Conservation (phyloP, 2,329 filamentous ascomycete genomes). For the Aureobasidium namibiae region DNA sequence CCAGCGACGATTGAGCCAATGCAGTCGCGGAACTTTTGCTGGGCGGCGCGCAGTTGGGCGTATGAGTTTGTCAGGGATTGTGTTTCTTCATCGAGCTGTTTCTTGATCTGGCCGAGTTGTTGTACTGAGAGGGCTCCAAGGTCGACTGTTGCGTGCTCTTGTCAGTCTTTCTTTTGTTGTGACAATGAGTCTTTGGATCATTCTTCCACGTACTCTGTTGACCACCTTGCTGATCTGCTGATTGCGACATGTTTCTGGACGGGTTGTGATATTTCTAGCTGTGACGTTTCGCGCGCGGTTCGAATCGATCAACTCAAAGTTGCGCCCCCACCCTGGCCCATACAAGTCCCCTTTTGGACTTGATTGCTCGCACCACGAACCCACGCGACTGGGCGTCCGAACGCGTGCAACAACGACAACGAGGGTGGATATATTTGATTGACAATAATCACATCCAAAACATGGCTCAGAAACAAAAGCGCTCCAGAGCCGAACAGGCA, state of each 20-base stretch:
- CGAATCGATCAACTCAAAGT: neutral
- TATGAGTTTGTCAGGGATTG: constrained; percentile 90
- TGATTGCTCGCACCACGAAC: constrained; percentile 7
- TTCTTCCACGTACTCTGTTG: constrained; percentile 1
- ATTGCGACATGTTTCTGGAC: neutral
- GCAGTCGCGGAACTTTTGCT: constrained; percentile 87
- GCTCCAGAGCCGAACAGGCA: constrained; percentile 38
- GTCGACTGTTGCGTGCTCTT: constrained; percentile 45
- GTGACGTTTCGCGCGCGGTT: constrained; percentile 6
- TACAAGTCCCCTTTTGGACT: neutral
- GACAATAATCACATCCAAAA: neutral
- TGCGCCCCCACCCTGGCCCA: neutral
- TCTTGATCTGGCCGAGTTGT: constrained; percentile 86
- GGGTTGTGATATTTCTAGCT: neutral
- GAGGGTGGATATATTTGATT: neutral
- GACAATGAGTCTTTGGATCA: too few relatives aligned
- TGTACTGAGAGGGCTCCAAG: constrained; percentile 71
- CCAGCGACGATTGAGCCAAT: constrained; percentile 59
- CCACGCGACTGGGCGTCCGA: constrained; percentile 1
- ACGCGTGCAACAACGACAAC: neutral
- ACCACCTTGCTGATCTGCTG: neutral
- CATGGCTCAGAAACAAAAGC: constrained; percentile 23
- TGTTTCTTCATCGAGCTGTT: constrained; percentile 91
- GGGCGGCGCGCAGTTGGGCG: constrained; percentile 78
- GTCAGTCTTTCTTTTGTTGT: neutral